Conservation (phyloP, 305 asterid genomes). For the Fraxinus floribunda region DNA sequence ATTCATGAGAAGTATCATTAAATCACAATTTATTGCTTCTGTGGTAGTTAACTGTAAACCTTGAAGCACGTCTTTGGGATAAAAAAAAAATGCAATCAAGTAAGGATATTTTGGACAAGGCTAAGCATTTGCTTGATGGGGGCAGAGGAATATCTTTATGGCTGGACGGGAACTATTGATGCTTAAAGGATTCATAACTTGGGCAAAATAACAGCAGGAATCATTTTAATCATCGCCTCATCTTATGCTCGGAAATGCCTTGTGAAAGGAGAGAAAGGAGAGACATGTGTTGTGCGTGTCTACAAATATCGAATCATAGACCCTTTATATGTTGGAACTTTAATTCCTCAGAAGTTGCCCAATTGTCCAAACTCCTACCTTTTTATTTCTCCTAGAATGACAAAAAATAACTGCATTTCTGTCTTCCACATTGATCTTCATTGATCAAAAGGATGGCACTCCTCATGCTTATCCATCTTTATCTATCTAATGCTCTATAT, state of each 20-base stretch:
- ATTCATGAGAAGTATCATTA: not conserved
- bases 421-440: not conserved
- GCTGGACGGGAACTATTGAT: not conserved
- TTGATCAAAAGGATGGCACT: not conserved
- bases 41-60: not conserved
- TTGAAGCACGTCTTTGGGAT: not conserved
- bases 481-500: not conserved
- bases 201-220: not conserved
- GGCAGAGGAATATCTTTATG: not conserved
- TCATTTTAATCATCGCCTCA: not conserved
- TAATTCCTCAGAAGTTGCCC: not conserved
- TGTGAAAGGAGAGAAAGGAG: not conserved
- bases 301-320: slow-evolving; percentile 1
- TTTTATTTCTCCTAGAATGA: not conserved
- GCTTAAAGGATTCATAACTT: not conserved
- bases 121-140: not conserved
- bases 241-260: not conserved
- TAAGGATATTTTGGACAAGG: not conserved
- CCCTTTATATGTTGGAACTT: not conserved
- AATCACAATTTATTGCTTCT: not conserved
- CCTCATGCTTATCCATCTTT: not conserved
- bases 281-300: not conserved
- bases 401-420: not conserved
- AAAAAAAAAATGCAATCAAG: not conserved
- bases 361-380: not conserved